Conservation (phyloP, 2,329 filamentous ascomycete genomes). For the Ploettnerulaceae sp. region DNA sequence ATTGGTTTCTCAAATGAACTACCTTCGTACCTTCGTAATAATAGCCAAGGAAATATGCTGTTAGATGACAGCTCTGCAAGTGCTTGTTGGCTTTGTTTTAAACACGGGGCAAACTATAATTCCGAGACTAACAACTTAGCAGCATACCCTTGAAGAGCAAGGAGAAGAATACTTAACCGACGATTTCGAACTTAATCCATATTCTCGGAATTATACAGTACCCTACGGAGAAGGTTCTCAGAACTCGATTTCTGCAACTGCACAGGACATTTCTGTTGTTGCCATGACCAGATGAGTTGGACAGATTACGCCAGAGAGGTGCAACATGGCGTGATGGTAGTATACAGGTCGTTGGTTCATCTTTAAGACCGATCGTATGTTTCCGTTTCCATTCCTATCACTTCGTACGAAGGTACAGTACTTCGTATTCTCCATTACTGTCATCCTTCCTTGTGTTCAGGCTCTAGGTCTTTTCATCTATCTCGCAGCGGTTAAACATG, state of each 20-base stretch:
- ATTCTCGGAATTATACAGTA: neutral
- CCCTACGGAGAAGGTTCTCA: neutral
- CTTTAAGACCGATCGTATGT: neutral
- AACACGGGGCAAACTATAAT: neutral
- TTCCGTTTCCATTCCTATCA: neutral
- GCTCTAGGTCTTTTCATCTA: constrained; percentile 1
- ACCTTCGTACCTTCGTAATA: neutral
- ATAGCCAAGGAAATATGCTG: neutral
- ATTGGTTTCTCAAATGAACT: no score
- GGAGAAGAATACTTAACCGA: constrained; percentile 4
- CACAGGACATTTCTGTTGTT: no score
- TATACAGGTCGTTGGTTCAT: no score
- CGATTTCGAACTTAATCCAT: neutral
- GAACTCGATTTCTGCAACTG: no score
- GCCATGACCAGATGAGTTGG: no score
- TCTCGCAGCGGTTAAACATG: constrained; percentile 7
- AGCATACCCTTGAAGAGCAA: neutral
- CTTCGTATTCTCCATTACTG: neutral
- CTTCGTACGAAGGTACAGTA: constrained; percentile 1
- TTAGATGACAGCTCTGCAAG: no score
- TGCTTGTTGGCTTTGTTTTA: neutral
- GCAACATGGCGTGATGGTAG: no score
- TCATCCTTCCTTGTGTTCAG: constrained; percentile 3
- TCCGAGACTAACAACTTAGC: neutral
- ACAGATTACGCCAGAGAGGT: no score